Evolutionary conservation across 108 stramenopile species (phyloP).

Genomic region (Cyclostephanos tholiformis): DNA sequence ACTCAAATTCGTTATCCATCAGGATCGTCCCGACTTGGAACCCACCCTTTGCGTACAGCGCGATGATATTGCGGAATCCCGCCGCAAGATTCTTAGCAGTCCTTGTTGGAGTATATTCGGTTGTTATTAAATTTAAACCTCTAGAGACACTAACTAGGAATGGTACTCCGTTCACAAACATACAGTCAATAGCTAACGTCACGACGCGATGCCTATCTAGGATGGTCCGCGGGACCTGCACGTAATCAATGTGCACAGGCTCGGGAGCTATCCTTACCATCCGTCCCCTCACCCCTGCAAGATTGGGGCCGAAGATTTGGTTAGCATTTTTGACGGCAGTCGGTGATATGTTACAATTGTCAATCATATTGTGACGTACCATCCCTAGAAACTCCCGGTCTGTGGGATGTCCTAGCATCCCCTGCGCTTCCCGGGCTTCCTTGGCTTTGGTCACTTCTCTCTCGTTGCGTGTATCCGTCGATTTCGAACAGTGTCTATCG

Average conservation of each 20-base stretch:
- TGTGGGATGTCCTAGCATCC: too few relatives aligned
- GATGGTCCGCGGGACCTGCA: neutral
- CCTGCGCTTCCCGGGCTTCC: too few relatives aligned
- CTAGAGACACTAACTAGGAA: neutral
- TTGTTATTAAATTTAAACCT: neutral
- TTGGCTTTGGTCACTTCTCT: neutral
- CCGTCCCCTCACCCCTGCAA: neutral
- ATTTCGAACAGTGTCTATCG: too few relatives aligned
- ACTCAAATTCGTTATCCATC: neutral
- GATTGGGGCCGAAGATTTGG: neutral
- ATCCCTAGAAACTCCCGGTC: neutral
- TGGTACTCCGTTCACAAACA: too few relatives aligned
- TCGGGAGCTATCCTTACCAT: neutral
- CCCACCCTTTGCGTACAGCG: neutral
- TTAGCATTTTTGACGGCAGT: neutral
- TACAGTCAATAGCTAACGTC: neutral
- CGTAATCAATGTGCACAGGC: neutral
- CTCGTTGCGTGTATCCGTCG: too few relatives aligned
- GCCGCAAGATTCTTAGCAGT: neutral
- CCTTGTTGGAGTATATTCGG: neutral
- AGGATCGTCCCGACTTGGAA: neutral
- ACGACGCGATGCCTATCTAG: neutral
- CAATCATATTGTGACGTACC: neutral
- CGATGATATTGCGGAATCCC: neutral
- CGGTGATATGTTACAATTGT: neutral